These are phyloP conservation scores for Neopestalotiopsis clavispora DNA, from an alignment of 2,329 filamentous ascomycete species.

Conservation along the genomic window DNA sequence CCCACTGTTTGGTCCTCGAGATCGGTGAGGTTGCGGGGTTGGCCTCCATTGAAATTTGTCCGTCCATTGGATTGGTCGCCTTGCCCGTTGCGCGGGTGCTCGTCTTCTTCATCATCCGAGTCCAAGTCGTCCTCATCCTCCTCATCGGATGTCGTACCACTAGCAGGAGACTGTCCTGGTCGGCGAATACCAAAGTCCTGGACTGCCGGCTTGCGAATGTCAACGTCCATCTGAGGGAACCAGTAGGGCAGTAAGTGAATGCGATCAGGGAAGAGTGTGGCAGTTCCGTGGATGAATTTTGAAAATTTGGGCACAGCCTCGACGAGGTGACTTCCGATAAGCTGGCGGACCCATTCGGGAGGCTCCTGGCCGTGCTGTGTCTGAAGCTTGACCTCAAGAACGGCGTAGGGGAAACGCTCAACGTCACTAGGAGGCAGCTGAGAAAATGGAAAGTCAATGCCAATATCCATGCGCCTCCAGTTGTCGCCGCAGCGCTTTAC, in stretches of 20 bases:
- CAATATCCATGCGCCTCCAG: slow-evolving; percentile 97
- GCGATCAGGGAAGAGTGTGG: slow-evolving; percentile 81
- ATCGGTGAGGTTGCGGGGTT: slow-evolving; percentile 50
- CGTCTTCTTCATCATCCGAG: slow-evolving; percentile 65
- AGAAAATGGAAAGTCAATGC: slow-evolving; percentile 91
- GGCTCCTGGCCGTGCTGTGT: slow-evolving; percentile 95
- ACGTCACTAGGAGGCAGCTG: slow-evolving; percentile 86
- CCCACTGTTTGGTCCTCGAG: slow-evolving; percentile 83
- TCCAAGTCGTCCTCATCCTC: slow-evolving; percentile 77
- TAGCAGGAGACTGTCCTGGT: slow-evolving; percentile 73
- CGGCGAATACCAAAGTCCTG: slow-evolving; percentile 92
- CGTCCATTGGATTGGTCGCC: slow-evolving; percentile 20
- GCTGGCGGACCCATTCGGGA: slow-evolving; percentile 93
- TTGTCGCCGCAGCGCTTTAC: slow-evolving; percentile 78
- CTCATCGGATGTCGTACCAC: slow-evolving; percentile 77
- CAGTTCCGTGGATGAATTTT: slow-evolving; percentile 97
- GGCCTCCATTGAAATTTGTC: slow-evolving; percentile 25
- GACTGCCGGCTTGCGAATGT: slow-evolving; percentile 90
- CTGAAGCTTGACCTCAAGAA: slow-evolving; percentile 96
- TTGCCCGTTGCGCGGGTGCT: slow-evolving; percentile 42
- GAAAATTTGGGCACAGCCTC: slow-evolving; percentile 99
- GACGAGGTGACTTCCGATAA: slow-evolving; percentile 91
- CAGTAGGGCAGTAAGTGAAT: slow-evolving; percentile 95
- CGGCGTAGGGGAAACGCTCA: slow-evolving; percentile 91
- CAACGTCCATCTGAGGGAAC: slow-evolving; percentile 98